Percentiles rank a stretch among this genome's conserved stretches.
phyloP scores from a whole-genome alignment of 257 asterid species.

The Oldenlandia corymbosa region DNA sequence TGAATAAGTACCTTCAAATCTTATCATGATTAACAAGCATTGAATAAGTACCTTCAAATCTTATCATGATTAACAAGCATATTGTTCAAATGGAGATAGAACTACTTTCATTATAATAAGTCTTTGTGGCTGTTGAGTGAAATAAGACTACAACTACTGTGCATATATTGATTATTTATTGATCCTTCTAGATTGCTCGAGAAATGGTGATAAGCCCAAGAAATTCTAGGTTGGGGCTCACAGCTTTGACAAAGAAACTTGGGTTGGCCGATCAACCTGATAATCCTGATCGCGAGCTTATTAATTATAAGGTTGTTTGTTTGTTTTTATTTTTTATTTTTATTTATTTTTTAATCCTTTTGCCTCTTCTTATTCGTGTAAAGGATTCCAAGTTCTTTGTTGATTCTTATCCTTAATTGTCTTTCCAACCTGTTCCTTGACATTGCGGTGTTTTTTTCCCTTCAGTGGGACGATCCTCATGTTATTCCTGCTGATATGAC shows the following conservation, averaged over 20 bases:
- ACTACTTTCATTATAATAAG: not conserved
- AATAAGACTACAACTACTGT: not conserved
- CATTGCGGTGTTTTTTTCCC: conserved; percentile 18
- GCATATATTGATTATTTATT: conserved; percentile 16
- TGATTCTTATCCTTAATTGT: conserved; percentile 1
- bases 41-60: conserved; percentile 16
- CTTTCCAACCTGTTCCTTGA: not conserved
- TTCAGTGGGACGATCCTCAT: conserved; percentile 96
- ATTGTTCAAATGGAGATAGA: not conserved
- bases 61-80: not conserved
- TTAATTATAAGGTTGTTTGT: conserved; percentile 88
- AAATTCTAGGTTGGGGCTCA: conserved; percentile 84
- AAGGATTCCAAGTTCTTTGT: too few relatives aligned
- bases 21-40: not conserved
- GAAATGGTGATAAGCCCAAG: conserved; percentile 96
- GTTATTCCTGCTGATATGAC: conserved; percentile 84
- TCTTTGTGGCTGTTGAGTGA: not conserved
- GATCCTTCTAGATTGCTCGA: conserved; percentile 70
- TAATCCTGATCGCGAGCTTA: conserved; percentile 78
- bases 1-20: conserved; percentile 16
- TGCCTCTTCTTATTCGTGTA: too few relatives aligned
- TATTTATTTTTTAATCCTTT: too few relatives aligned
- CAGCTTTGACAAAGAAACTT: conserved; percentile 75
- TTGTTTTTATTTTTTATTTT: too few relatives aligned
- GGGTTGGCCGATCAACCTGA: conserved; percentile 73